Evolutionary conservation across 2,329 filamentous ascomycete species (phyloP), one percentile per base, ranked within the genome.

Genomic region (Fusarium austroafricanum): DNA sequence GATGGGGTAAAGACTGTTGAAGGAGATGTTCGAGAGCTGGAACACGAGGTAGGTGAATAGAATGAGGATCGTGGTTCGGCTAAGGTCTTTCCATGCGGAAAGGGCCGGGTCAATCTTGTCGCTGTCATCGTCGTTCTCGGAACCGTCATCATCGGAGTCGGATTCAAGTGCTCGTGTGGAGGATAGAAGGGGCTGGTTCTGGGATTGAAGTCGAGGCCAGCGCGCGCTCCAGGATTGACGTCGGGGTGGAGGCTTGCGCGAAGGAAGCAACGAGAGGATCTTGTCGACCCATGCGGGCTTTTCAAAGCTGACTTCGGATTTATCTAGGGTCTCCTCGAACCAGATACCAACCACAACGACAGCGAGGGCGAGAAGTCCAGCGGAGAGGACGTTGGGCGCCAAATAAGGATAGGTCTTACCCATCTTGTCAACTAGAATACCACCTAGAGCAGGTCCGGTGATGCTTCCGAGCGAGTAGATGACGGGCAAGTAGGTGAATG

Each of bases 381-480:
- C 92, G 1, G 91, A 90, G 21, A 96, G 82, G 1, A 98, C 75
- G 71, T 98, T 99, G 0, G 96, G 95, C 1, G 88, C 85, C 6
- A 97, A 83, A 73, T 96, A 99, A 0, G 96, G 96, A 76, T 93
- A 95, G 2, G 84, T 83, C 46, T 87, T 86, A 3, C 78, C 76
- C 28, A 87, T 76, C 45, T 83, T 84, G 43, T 90, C 87, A 0
- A 97, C 92, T 55, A 98, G 80, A 39, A 97, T 77, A 0, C 96
- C 96, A 15, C 96, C 96, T n/a, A 98, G 80, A 2, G 96, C 89
- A 1, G 96, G 96, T 0, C 96, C 96, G 0, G 94, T 96, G 64
- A 99, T 97, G 42, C 92, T 93, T 18, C 96, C 96, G 33, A 99
- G 83, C 6, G 95, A 95, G 79, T 99, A 99, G n/a, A 98, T 90